These are phyloP conservation scores for Jacaranda copaia DNA, from an alignment of 257 asterid species.

Conservation along the genomic window DNA sequence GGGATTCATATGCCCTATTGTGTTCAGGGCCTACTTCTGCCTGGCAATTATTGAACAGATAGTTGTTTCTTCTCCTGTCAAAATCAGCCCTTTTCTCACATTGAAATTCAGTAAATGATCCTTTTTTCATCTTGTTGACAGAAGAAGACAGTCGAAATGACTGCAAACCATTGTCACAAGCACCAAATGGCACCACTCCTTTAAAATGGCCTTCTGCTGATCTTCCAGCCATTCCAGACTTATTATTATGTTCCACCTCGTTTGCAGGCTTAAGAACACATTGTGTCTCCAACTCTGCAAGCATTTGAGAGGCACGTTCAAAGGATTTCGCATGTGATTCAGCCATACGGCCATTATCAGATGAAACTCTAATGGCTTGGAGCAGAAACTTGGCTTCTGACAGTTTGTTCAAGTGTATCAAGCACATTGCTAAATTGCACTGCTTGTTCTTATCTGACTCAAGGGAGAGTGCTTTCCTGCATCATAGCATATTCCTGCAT, in stretches of 20 bases:
- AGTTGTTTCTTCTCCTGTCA: too few species aligned
- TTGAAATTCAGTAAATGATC: conserved; percentile 36
- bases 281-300: conserved; percentile 49
- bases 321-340: conserved; percentile 74
- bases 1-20: conserved; percentile 27
- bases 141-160: too few species aligned
- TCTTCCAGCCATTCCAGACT: neutral
- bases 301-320: conserved; percentile 52
- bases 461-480: conserved; percentile 85
- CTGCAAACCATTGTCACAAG: too few species aligned
- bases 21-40: neutral
- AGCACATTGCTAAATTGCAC: conserved; percentile 88
- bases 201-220: too few species aligned
- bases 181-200: too few species aligned
- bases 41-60: too few species aligned
- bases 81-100: conserved; percentile 42
- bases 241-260: conserved; percentile 16
- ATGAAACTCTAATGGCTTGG: conserved; percentile 56
- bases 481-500: conserved; percentile 17
- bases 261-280: conserved; percentile 27
- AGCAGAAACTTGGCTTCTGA: conserved; percentile 86
- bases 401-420: conserved; percentile 77
- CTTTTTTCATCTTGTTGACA: conserved; percentile 13
- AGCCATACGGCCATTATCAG: conserved; percentile 48
- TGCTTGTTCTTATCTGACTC: conserved; percentile 84